Conservation (phyloP, 768 basidiomycete genomes). For the Collybia sp. region DNA sequence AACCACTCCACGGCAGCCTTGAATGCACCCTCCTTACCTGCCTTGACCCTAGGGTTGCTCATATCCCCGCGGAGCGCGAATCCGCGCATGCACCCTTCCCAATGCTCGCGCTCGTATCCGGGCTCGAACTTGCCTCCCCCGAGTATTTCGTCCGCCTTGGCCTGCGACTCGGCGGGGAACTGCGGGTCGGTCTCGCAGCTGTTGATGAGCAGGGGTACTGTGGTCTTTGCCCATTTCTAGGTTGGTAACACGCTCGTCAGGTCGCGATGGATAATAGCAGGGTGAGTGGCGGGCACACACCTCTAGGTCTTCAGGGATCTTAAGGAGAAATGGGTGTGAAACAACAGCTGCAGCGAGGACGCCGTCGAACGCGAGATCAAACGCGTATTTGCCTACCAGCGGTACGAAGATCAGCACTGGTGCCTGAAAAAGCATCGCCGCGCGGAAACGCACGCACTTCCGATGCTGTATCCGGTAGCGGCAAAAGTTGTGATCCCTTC, state of each 20-base stretch:
- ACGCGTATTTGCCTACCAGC: conserved; percentile 13
- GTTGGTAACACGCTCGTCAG: not conserved
- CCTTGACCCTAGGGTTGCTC: conserved; percentile 37
- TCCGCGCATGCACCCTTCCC: conserved; percentile 25
- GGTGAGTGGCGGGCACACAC: not conserved
- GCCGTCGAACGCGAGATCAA: conserved; percentile 20
- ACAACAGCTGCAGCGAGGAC: conserved; percentile 14
- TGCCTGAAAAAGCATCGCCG: not conserved
- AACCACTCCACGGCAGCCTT: conserved; percentile 46
- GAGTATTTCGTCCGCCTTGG: conserved; percentile 44
- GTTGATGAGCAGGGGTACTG: conserved; percentile 63
- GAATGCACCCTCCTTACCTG: conserved; percentile 51
- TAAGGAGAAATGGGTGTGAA: conserved; percentile 24
- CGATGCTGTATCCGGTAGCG: conserved; percentile 67
- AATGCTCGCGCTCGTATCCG: conserved; percentile 42
- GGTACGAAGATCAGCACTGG: too few species aligned
- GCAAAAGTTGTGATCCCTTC: conserved; percentile 55
- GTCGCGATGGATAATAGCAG: too few species aligned
- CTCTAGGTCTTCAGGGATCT: conserved; percentile 24
- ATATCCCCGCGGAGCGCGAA: conserved; percentile 40
- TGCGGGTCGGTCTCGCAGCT: conserved; percentile 47
- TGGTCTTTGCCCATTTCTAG: conserved; percentile 43
- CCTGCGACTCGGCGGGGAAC: conserved; percentile 45
- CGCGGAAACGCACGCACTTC: conserved; percentile 39
- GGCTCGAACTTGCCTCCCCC: conserved; percentile 38